Evolutionary conservation across 2,329 filamentous ascomycete genomes (phyloP), one percentile per base, ranked within the genome.

Genomic region (Apiospora marii): DNA sequence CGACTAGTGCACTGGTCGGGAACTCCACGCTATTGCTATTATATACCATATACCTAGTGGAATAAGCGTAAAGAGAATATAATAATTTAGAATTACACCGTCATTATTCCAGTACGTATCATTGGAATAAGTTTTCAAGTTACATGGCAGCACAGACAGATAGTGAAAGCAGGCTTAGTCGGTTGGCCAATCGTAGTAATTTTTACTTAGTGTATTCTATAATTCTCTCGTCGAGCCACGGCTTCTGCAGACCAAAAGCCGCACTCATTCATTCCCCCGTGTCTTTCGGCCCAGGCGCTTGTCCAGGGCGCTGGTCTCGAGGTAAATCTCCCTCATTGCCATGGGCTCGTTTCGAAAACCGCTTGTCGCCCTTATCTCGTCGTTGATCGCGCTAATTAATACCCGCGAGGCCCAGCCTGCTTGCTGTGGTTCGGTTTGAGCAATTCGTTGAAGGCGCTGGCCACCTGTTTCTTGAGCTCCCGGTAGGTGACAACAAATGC

Each of bases 401-500:
- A 68, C 30, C 41, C 67, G n/a, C 67, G 67, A 19, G 67, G 27
- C 27, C 27, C 27, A 30, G 41, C n/a, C 44, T 27, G 43, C 44
- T 70, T 73, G 13, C 67, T 64, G 43, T 68, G 61, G 14, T 30
- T 67, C 16, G 80, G 82, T 80, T 89, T 90, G 70, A 86, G 82
- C 70, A 92, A 84, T 71, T 92, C 90, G 46, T 85, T 85, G 76
- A 91, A 92, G 3, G 90, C 86, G 70, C 84, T 85, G 53, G 84
- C 83, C 68, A 91, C 82, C 80, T 90, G 88, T 81, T 91, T 90
- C 83, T 90, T 97, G 74, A 99, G 83, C 82, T 98, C 96, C 81
- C 94, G 94, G 82, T 97, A 99, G 76, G 91, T 96, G 73, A 98
- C 92, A 71, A 98, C 88, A 79, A 98, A 93, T 75, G 93, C 92